phyloP scores from a whole-genome alignment of 257 asterid species.

The Solanum chiquidenum region DNA sequence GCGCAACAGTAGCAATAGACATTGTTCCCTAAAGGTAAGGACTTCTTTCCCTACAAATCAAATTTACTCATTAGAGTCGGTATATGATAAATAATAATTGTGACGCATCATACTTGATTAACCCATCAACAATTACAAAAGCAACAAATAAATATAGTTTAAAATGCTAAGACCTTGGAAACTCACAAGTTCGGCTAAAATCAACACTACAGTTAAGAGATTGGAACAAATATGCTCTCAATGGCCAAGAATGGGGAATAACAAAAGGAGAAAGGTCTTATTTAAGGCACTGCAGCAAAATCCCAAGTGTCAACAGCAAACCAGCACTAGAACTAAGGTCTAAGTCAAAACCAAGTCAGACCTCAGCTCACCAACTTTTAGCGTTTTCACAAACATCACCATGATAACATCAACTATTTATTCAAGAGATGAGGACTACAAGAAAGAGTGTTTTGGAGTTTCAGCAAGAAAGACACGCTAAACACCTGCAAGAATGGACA shows the following conservation, averaged over 20 bases:
- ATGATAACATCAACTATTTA: not conserved
- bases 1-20: slow-evolving; percentile 71
- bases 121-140: not conserved
- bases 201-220: not conserved
- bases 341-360: not conserved
- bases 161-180: slow-evolving; percentile 6
- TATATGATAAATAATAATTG: not conserved
- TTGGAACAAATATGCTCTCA: not conserved
- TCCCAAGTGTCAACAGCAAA: not conserved
- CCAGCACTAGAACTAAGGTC: not conserved
- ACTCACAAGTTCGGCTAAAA: not conserved
- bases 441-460: not conserved
- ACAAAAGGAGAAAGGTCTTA: not conserved
- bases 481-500: not conserved
- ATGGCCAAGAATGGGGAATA: not conserved
- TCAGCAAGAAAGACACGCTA: not conserved
- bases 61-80: not conserved
- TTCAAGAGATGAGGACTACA: not conserved
- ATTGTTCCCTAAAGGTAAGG: slow-evolving; percentile 31
- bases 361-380: not conserved
- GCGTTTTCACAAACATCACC: not conserved
- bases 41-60: slow-evolving; percentile 16
- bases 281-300: not conserved
- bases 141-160: not conserved
- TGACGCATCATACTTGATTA: not conserved